These are phyloP conservation scores for Penstemon eatonii DNA, from an alignment of 257 asterid genomes.

Conservation along the genomic window DNA sequence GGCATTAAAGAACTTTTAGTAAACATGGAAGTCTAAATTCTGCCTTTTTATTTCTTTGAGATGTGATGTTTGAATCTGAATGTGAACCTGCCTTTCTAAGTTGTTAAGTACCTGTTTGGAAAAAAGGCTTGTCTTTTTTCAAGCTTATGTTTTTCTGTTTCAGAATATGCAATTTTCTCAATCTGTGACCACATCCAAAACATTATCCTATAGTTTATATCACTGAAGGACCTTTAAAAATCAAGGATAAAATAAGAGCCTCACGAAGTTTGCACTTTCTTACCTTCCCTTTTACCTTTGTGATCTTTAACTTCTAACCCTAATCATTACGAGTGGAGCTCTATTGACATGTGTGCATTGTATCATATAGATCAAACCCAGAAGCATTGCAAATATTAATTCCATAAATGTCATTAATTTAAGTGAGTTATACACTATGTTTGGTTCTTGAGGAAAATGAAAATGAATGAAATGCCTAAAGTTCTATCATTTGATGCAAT, in stretches of 20 bases:
- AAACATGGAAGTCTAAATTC: neutral
- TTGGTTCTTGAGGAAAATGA: too few relatives aligned
- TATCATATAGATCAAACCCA: too few relatives aligned
- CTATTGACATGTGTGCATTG: neutral
- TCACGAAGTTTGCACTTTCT: neutral
- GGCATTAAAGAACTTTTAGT: neutral
- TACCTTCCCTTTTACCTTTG: neutral
- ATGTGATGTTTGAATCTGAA: neutral
- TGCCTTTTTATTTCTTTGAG: neutral
- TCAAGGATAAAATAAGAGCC: neutral
- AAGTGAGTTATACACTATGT: too few relatives aligned
- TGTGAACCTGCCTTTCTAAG: neutral
- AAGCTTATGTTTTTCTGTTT: neutral
- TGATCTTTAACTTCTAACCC: neutral
- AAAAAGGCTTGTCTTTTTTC: neutral
- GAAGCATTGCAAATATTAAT: too few relatives aligned
- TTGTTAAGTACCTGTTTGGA: neutral
- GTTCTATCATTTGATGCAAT: too few relatives aligned
- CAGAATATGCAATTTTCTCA: neutral
- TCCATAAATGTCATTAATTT: too few relatives aligned
- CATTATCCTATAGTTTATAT: neutral
- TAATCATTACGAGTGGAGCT: neutral
- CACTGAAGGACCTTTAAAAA: neutral
- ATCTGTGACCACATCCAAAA: neutral
- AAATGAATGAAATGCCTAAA: too few relatives aligned